Evolutionary conservation across 768 basidiomycete species (phyloP).

Genomic region (Jaapia argillacea): DNA sequence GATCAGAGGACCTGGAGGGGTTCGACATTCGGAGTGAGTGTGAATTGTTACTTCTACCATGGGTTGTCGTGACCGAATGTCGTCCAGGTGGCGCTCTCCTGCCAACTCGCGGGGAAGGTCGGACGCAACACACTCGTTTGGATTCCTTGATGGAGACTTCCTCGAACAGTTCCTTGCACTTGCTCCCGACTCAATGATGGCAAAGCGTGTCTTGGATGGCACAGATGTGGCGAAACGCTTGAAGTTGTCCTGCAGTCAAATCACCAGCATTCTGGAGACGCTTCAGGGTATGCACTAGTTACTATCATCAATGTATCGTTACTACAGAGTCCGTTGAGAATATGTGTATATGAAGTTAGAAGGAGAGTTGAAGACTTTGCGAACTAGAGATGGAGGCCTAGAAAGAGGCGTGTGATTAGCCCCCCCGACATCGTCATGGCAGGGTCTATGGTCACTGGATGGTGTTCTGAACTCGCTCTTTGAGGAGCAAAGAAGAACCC

Average conservation of each 20-base stretch:
- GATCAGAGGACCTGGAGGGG: conserved; percentile 41
- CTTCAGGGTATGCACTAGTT: conserved; percentile 30
- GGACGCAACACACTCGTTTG: conserved; percentile 38
- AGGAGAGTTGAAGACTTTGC: too few species aligned
- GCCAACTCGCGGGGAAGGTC: conserved; percentile 43
- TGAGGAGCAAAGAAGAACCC: conserved; percentile 90
- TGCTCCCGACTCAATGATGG: conserved; percentile 25
- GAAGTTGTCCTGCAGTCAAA: conserved; percentile 29
- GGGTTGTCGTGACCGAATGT: neutral
- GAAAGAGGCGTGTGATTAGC: too few species aligned
- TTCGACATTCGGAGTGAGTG: conserved; percentile 53
- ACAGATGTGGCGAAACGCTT: conserved; percentile 49
- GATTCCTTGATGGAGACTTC: conserved; percentile 87
- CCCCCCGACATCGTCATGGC: too few species aligned
- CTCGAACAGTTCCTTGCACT: conserved; percentile 55
- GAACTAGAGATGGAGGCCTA: too few species aligned
- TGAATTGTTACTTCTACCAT: neutral
- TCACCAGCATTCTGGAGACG: conserved; percentile 29
- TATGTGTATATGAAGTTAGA: too few species aligned
- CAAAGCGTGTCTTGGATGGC: conserved; percentile 48
- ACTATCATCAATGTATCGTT: neutral
- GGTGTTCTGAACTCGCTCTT: neutral
- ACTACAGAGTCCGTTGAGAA: too few species aligned
- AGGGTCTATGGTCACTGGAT: neutral
- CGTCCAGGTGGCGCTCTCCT: conserved; percentile 59